phyloP scores from a whole-genome alignment of 345 rosid genomes.

The Citrus mangshanensis region DNA sequence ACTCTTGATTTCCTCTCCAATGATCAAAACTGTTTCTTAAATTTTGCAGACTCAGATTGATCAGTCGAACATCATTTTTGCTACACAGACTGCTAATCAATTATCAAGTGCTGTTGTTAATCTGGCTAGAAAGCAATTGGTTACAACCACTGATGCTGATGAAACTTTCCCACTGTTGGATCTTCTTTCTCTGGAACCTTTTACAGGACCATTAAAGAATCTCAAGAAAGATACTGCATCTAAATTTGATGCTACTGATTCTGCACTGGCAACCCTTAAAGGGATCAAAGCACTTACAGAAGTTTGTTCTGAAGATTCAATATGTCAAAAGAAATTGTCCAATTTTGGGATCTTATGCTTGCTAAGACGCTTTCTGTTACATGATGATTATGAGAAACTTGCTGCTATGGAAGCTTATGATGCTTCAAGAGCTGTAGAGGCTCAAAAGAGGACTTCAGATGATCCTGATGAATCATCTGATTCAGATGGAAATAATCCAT shows the following conservation, averaged over 20 bases:
- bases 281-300: constrained; percentile 85
- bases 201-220: constrained; percentile 56
- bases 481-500: constrained; percentile 39
- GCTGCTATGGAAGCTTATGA: constrained; percentile 91
- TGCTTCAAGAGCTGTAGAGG: constrained; percentile 72
- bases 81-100: constrained; percentile 64
- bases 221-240: constrained; percentile 63
- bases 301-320: constrained; percentile 64
- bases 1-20: background rate
- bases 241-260: constrained; percentile 76
- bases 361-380: constrained; percentile 71
- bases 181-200: constrained; percentile 88
- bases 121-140: constrained; percentile 68
- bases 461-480: constrained; percentile 40
- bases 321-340: constrained; percentile 59
- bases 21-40: constrained; percentile 15
- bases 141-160: constrained; percentile 38
- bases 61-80: constrained; percentile 64
- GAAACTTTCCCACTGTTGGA: constrained; percentile 66
- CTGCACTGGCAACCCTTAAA: constrained; percentile 84
- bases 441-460: constrained; percentile 46
- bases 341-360: constrained; percentile 78
- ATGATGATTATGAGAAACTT: constrained; percentile 92
- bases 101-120: constrained; percentile 77
- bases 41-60: constrained; percentile 68